Percentiles rank a stretch among this genome's conserved stretches.
phyloP scores from a whole-genome alignment of 129 eudicot genomes.

The Cynara cardunculus region DNA sequence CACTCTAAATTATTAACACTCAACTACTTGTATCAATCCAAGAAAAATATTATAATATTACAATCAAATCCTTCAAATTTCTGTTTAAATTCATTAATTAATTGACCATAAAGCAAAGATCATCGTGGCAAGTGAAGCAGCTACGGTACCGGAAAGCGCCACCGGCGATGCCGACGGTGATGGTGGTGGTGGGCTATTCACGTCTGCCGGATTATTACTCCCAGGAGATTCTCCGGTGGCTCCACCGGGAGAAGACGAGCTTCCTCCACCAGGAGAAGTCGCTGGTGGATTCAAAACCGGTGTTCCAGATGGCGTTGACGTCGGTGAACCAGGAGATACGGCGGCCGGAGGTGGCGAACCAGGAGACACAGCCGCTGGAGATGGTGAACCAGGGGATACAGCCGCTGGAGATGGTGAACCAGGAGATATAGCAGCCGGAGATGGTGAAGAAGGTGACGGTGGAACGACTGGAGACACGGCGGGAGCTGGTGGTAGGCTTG shows the following conservation, averaged over 20 bases:
- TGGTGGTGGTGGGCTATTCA: conserved; percentile 1
- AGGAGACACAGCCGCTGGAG: background rate
- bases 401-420: conserved; percentile 10
- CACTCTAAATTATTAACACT: conserved; percentile 25
- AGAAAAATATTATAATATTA: conserved; percentile 5
- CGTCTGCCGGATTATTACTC: conserved; percentile 10
- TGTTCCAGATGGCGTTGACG: background rate
- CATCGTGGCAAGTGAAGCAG: conserved; percentile 8
- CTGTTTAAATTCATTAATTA: conserved; percentile 1
- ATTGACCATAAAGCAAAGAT: conserved; percentile 5
- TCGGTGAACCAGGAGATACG: background rate
- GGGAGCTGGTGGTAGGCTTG: conserved; percentile 17
- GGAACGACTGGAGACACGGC: conserved; percentile 1
- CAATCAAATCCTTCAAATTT: conserved; percentile 16
- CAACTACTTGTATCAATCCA: conserved; percentile 18
- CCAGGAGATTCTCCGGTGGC: background rate
- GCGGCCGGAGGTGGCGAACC: background rate
- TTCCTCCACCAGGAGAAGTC: conserved; percentile 1
- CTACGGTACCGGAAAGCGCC: background rate
- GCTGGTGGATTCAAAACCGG: conserved; percentile 12
- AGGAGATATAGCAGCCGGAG: background rate
- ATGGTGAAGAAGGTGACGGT: background rate
- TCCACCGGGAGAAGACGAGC: background rate
- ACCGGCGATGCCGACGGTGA: background rate
- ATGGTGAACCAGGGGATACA: conserved; percentile 8